Evolutionary conservation across 306 rosid genomes (phyloP).

Genomic region (Acacia melanoxylon): DNA sequence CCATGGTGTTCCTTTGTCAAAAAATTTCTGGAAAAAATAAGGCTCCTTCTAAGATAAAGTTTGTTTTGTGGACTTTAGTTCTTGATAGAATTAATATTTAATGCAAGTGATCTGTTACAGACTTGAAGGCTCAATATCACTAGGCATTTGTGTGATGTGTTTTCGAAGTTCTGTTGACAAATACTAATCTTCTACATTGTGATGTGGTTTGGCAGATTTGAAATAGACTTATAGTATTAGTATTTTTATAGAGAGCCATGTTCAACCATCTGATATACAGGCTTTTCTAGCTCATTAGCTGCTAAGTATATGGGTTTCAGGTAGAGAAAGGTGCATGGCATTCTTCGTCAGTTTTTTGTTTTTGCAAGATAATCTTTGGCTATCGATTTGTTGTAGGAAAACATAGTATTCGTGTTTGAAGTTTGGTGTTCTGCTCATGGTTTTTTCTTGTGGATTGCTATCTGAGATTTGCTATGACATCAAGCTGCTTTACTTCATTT

Average conservation of each 20-base stretch:
- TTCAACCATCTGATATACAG: background rate
- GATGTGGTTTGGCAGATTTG: background rate
- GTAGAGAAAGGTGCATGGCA: background rate
- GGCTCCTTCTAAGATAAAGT: background rate
- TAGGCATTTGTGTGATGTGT: background rate
- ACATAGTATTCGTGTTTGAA: background rate
- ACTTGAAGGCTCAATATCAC: background rate
- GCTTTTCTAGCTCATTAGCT: background rate
- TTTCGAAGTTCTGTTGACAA: background rate
- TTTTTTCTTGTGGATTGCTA: background rate
- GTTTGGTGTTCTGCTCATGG: background rate
- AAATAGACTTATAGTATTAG: background rate
- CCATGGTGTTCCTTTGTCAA: background rate
- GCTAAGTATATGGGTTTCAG: background rate
- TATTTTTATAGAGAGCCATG: background rate
- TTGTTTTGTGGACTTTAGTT: background rate
- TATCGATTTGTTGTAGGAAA: background rate
- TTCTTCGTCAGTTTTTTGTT: background rate
- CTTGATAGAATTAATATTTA: background rate
- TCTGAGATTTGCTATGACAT: background rate
- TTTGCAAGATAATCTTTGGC: background rate
- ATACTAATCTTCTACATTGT: background rate
- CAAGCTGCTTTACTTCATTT: background rate
- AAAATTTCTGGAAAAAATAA: background rate
- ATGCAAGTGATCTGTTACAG: background rate